Evolutionary conservation across 2,329 filamentous ascomycete species (phyloP).

Genomic region (Cercospora zeina): DNA sequence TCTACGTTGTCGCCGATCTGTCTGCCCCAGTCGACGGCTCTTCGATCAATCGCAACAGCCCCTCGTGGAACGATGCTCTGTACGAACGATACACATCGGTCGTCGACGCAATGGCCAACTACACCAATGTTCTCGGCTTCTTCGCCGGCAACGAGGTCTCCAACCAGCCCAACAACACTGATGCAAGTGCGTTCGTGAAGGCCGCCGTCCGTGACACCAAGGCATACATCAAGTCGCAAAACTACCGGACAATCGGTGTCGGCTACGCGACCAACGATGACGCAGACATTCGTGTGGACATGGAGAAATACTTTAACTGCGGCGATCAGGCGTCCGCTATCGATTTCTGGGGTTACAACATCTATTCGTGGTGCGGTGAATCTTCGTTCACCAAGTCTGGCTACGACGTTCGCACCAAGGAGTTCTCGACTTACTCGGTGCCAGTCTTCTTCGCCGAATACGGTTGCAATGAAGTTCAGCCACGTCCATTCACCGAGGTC

Average conservation of each 20-base stretch:
- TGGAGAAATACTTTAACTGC: constrained; percentile 95
- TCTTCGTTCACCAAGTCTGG: constrained; percentile 75
- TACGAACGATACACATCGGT: constrained; percentile 81
- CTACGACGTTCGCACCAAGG: constrained; percentile 77
- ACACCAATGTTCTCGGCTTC: constrained; percentile 93
- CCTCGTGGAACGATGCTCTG: constrained; percentile 75
- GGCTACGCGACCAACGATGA: constrained; percentile 97
- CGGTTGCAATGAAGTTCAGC: constrained; percentile 77
- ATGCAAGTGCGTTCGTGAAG: constrained; percentile 92
- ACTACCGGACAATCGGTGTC: constrained; percentile 77
- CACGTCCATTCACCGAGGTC: constrained; percentile 83
- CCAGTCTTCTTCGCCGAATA: constrained; percentile 99
- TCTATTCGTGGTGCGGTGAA: constrained; percentile 97
- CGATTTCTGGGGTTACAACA: constrained; percentile 99
- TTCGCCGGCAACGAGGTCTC: constrained; percentile 98
- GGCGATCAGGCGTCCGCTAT: constrained; percentile 67
- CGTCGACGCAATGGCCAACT: constrained; percentile 76
- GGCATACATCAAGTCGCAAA: constrained; percentile 80
- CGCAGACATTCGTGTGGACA: constrained; percentile 72
- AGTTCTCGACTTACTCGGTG: constrained; percentile 86
- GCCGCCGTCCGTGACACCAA: constrained; percentile 96
- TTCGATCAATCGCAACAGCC: constrained; percentile 82
- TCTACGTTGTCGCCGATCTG: constrained; percentile 93
- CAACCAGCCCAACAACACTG: constrained; percentile 84
- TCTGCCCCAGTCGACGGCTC: constrained; percentile 64